Base-by-base conservation (phyloP, 2,329 filamentous ascomycete species). In the Sclerotinia trifoliorum region DNA sequence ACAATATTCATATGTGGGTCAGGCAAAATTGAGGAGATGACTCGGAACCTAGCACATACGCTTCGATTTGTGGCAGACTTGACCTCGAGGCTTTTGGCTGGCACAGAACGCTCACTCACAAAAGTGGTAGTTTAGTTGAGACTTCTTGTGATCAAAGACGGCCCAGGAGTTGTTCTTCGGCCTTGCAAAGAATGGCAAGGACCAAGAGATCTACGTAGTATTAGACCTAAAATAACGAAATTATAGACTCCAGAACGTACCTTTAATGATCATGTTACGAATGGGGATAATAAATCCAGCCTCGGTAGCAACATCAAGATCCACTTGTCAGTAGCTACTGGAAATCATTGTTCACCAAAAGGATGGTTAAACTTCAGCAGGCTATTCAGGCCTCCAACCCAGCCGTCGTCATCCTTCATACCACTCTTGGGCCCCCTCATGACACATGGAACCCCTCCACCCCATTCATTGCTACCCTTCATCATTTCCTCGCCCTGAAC, bases 311-410 rank as follows among this genome's bases (percentile, higher is more conserved):
- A 17, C 13, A 26, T 19, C 24, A 21, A 39, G 19, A 8, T 19
- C 46, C 35, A 48, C 29, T 21, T 42, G 42, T 35, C 24, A 26
- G 15, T 55, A 48, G 35, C 32, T 62, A 29, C 29, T 6, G 32
- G n/a, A 51, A 5, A 60, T 63, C n/a, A 70, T 60, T 73, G 83
- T 75, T 90, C 90, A 0, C 95, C 95, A 83, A 98, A 98, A 0
- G 94, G 94, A 80, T 97, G 92, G 78, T 99, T 99, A 78, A 98
- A 99, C 81, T 99, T 99, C 74, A 99, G 81, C 75, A 98, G 78
- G 13, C 93, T 92, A 77, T 97, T 99, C 76, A 99, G 80, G 0
- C 95, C 94, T 0, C 94, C 94, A 2, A 99, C 94, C 95, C 95
- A 99, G 24, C 94, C 93, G 78, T 98, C 94, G 75, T 97, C 93